These are phyloP conservation scores for Nakaseomyces kungkrabaensis DNA, from an alignment of 1,139 yeast genomes.

Conservation along the genomic window DNA sequence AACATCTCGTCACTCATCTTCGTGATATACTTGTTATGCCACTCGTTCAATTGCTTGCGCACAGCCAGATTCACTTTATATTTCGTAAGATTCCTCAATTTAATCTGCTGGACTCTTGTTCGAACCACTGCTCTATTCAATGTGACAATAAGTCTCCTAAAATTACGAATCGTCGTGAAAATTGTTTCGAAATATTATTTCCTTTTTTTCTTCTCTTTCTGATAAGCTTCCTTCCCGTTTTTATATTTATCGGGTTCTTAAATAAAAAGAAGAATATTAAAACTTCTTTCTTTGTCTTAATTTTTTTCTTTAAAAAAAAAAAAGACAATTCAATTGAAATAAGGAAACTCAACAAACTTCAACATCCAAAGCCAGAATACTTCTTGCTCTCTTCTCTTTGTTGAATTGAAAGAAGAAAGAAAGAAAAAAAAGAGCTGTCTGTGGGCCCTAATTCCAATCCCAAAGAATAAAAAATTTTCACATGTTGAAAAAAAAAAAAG, in stretches of 20 bases:
- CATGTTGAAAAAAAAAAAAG: not conserved
- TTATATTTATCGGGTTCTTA: too few species aligned
- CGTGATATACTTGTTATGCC: constrained; percentile 4
- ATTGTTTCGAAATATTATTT: not conserved
- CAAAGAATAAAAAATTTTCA: not conserved
- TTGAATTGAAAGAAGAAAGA: not conserved
- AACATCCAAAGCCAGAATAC: not conserved
- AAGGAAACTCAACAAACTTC: not conserved
- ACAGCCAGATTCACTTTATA: not conserved
- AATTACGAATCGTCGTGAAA: not conserved
- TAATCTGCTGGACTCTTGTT: not conserved
- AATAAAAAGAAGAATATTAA: too few species aligned
- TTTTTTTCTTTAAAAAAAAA: too few species aligned
- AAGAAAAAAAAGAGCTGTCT: too few species aligned
- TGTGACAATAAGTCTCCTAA: not conserved
- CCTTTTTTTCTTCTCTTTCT: not conserved
- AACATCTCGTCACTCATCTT: constrained; percentile 34
- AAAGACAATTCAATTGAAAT: too few species aligned
- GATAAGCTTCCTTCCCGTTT: too few species aligned
- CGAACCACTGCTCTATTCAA: constrained; percentile 1
- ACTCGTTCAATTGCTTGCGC: not conserved
- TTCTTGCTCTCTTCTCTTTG: not conserved
- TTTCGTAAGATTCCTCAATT: not conserved
- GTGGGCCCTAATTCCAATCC: too few species aligned
- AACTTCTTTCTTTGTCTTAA: not conserved